Base-by-base conservation (phyloP, 2,329 filamentous ascomycete genomes). In the Davidsoniella virescens region DNA sequence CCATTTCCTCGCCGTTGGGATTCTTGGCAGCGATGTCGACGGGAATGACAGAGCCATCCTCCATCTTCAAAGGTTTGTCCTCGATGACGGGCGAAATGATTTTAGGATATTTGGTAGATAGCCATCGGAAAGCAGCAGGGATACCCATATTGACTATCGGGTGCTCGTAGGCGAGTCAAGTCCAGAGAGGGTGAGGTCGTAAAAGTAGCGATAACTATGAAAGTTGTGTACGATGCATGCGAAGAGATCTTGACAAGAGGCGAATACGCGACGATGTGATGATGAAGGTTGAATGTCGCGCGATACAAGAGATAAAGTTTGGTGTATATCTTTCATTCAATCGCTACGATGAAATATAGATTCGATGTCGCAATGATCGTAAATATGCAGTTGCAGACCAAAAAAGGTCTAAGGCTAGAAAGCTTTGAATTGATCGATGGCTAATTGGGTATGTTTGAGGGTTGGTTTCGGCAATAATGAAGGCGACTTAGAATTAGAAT, bases 61-160 rank as follows among this genome's bases (percentile, higher is more conserved):
- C 73, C 64, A 96, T 78, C 56, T 80, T 80, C 51, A 83, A 71
- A 8, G 88, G 84, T 57, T 78, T 73, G 55, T 95, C 86, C 69
- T 98, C 92, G 51, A 88, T 75, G 50, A 98, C 92, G 5, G 82
- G 76, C 8, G 85, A 92, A 57, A 96, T 85, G 63, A 96, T 98
- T 70, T 96, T 96, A 54, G 92, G 92, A 62, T 96, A 95, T 64
- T 93, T 96, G 69, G 81, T 84, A 65, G 87, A 94, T 54, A 96
- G 80, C 87, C 88, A 98, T 76, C 88, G 77, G 66, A 95, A 96
- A 57, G 92, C 83, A 54, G 88, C 87, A 58, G 87, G 87, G 61
- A 94, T 88, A 82, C 87, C 87, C 87, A 94, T 94, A 54, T 58
- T 70, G 62, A 52, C 29, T 33, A 37, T 33, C 12, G 47, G 10